These are phyloP conservation scores for Madurella mycetomatis DNA, from an alignment of 2,329 filamentous ascomycete species.

Conservation along the genomic window DNA sequence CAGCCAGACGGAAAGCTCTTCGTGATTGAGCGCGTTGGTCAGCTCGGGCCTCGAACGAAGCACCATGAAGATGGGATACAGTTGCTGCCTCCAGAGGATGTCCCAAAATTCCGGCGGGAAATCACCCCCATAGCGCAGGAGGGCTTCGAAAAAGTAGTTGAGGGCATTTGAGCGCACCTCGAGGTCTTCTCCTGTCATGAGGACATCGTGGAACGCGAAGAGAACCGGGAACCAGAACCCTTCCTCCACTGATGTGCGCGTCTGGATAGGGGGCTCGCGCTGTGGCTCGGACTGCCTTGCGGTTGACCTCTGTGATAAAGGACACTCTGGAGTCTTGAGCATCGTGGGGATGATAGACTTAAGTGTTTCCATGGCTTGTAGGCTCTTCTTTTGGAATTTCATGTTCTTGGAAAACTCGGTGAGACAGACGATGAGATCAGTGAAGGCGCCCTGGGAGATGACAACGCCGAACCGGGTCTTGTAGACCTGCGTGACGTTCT, in stretches of 20 bases:
- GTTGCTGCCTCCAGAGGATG: constrained; percentile 90
- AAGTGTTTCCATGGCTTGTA: constrained; percentile 91
- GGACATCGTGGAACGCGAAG: constrained; percentile 96
- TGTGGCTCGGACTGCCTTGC: constrained; percentile 36
- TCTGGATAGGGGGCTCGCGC: constrained; percentile 47
- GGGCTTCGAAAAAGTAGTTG: constrained; percentile 93
- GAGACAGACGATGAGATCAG: constrained; percentile 90
- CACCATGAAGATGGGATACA: constrained; percentile 98
- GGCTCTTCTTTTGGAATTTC: constrained; percentile 96
- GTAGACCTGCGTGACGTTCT: constrained; percentile 94
- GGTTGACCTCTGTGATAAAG: constrained; percentile 64
- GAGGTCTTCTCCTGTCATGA: constrained; percentile 98
- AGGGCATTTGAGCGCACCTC: constrained; percentile 89
- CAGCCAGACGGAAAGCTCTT: constrained; percentile 96
- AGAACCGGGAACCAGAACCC: constrained; percentile 98
- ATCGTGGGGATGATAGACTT: constrained; percentile 93
- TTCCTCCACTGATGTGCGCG: constrained; percentile 85
- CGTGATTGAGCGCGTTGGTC: constrained; percentile 90
- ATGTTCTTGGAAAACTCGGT: constrained; percentile 99
- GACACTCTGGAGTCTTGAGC: constrained; percentile 93
- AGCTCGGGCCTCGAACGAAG: constrained; percentile 94
- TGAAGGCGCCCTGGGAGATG: constrained; percentile 93
- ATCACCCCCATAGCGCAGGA: constrained; percentile 83
- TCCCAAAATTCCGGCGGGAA: constrained; percentile 98
- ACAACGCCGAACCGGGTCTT: constrained; percentile 93